Conservation (phyloP, 2,329 filamentous ascomycete genomes). For the Sordariomycetes sp. region DNA sequence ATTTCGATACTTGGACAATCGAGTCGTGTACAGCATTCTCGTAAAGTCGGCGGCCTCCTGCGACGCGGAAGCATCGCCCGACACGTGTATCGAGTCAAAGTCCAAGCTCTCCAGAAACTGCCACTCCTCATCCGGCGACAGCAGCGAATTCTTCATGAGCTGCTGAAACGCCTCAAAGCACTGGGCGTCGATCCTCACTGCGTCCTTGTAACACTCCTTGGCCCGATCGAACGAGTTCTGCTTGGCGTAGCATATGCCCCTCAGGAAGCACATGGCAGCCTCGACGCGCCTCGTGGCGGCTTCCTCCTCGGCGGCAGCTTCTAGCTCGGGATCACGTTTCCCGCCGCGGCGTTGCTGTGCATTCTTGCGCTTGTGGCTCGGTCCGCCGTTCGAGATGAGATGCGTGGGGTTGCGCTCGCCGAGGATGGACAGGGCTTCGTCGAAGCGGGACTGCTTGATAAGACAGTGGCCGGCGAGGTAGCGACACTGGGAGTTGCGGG, state of each 20-base stretch:
- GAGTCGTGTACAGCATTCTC: conserved; percentile 91
- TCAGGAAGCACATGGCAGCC: conserved; percentile 92
- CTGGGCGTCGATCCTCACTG: conserved; percentile 91
- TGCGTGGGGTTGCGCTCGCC: conserved; percentile 93
- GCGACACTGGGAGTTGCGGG: conserved; percentile 74
- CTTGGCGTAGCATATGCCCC: conserved; percentile 90
- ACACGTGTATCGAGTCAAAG: conserved; percentile 71
- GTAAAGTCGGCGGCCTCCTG: conserved; percentile 91
- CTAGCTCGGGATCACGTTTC: conserved; percentile 42
- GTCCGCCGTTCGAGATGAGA: conserved; percentile 53
- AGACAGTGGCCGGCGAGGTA: conserved; percentile 93
- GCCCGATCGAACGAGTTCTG: conserved; percentile 95
- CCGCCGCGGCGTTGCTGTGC: conserved; percentile 23
- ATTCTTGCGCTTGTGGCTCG: conserved; percentile 27
- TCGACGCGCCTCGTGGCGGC: conserved; percentile 74
- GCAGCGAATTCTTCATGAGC: conserved; percentile 90
- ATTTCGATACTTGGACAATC: conserved; percentile 90
- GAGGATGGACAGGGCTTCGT: conserved; percentile 77
- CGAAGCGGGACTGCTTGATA: conserved; percentile 83
- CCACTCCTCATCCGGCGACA: conserved; percentile 85
- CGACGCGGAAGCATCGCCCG: conserved; percentile 52
- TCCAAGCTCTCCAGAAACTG: conserved; percentile 80
- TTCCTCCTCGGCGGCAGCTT: conserved; percentile 50
- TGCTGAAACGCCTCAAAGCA: conserved; percentile 98
- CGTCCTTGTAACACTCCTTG: conserved; percentile 97